These are phyloP conservation scores for Scenedesmus sp. DNA, from an alignment of 163 green algal species.

Conservation along the genomic window DNA sequence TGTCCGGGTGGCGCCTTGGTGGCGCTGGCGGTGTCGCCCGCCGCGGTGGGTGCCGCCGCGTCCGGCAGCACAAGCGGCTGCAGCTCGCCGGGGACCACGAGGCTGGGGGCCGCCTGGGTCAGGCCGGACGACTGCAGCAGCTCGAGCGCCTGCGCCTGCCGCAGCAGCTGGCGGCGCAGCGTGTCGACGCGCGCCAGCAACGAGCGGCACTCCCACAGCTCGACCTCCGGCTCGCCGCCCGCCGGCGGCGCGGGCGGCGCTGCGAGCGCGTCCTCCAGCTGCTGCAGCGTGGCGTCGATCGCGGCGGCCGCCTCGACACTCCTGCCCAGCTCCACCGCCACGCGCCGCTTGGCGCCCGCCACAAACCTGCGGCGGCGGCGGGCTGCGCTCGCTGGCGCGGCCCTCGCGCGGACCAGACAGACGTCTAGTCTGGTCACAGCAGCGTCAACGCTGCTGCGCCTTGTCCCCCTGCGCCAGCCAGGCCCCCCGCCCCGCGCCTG, in stretches of 20 bases:
- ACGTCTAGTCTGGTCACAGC: too few species aligned
- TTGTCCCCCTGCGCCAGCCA: too few species aligned
- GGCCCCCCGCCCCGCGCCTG: too few species aligned
- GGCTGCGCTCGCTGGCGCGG: too few species aligned
- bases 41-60: too few species aligned
- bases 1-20: background rate
- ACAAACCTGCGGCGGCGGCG: constrained; percentile 33
- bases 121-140: constrained; percentile 9
- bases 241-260: background rate
- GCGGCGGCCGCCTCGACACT: constrained; percentile 29
- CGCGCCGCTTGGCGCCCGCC: constrained; percentile 52
- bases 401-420: too few species aligned
- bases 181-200: background rate
- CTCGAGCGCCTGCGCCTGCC: constrained; percentile 29
- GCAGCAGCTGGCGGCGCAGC: constrained; percentile 28
- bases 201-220: constrained; percentile 8
- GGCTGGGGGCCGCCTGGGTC: background rate
- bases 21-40: background rate
- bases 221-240: background rate
- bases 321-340: constrained; percentile 48
- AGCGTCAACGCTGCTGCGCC: too few species aligned
- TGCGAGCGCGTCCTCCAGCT: constrained; percentile 10
- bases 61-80: background rate
- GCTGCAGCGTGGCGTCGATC: constrained; percentile 3
- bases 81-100: background rate